Evolutionary conservation across 2,329 filamentous ascomycete genomes (phyloP).

Genomic region (Pseudophaeomoniella oleicola): DNA sequence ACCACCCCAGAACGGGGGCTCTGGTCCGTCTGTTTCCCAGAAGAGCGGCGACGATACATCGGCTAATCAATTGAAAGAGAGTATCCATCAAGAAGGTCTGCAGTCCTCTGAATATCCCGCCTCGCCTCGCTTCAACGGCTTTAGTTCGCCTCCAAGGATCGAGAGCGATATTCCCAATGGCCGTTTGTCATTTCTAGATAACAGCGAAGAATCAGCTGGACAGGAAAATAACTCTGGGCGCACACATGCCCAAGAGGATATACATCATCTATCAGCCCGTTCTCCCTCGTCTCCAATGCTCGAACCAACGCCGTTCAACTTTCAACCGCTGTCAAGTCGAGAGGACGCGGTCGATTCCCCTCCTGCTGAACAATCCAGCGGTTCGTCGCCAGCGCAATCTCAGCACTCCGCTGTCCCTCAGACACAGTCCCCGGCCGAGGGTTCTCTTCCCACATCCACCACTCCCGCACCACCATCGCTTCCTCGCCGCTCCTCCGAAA

Average conservation of each 20-base stretch:
- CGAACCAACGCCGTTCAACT: neutral
- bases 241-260: neutral
- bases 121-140: slow-evolving; percentile 5
- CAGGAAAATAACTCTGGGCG: neutral
- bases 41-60: too few relatives aligned
- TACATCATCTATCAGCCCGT: neutral
- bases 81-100: too few relatives aligned
- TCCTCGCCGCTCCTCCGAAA: neutral
- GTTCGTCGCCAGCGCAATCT: neutral
- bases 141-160: neutral
- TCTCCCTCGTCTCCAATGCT: neutral
- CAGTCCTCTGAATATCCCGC: too few relatives aligned
- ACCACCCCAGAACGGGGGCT: too few relatives aligned
- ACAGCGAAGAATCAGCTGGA: neutral
- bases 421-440: neutral
- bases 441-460: neutral
- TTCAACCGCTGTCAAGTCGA: neutral
- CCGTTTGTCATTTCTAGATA: neutral
- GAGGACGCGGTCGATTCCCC: neutral
- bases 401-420: too few relatives aligned
- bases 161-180: neutral
- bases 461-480: neutral
- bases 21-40: too few relatives aligned
- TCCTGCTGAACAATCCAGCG: neutral
- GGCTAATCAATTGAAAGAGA: too few relatives aligned